A percentile compares a stretch with the other conserved stretches of the same genome.
Conservation (phyloP, 202 grass and related monocot species). For the Brachypodium distachyon region DNA sequence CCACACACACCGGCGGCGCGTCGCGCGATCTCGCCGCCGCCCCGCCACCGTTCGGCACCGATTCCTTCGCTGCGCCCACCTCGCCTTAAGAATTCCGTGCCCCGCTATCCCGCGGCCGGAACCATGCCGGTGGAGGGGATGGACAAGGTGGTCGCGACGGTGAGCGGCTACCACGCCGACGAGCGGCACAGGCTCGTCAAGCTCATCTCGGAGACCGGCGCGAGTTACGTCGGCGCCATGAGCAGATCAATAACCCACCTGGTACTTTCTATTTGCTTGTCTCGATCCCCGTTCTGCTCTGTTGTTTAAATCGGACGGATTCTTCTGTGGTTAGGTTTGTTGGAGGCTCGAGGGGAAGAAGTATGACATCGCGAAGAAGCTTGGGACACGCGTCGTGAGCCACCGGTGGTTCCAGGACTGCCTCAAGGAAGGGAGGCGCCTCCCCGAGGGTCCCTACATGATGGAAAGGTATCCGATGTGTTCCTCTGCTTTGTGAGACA, state of each 20-base stretch:
- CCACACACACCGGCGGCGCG: too few relatives aligned
- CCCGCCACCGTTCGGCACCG: not conserved
- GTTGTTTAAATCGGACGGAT: not conserved
- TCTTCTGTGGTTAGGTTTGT: constrained; percentile 53
- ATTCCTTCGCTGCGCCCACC: not conserved
- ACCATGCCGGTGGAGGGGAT: constrained; percentile 53
- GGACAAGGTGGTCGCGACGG: constrained; percentile 61
- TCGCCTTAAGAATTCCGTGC: not conserved
- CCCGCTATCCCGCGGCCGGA: not conserved
- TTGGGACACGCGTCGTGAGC: constrained; percentile 48
- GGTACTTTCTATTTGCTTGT: constrained; percentile 16
- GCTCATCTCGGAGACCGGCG: constrained; percentile 72
- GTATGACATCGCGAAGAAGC: constrained; percentile 55
- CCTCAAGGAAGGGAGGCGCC: constrained; percentile 52
- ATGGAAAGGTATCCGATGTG: constrained; percentile 45
- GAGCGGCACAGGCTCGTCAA: constrained; percentile 79
- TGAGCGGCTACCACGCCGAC: constrained; percentile 77
- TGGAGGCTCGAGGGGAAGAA: constrained; percentile 90
- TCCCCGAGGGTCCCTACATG: constrained; percentile 63
- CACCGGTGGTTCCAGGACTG: constrained; percentile 80
- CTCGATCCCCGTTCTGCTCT: not conserved
- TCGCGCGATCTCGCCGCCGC: not conserved
- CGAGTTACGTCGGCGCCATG: constrained; percentile 79
- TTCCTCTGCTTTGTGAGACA: not conserved
- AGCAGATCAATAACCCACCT: constrained; percentile 81